Percentiles rank a stretch among this genome's conserved stretches.
phyloP scores from a whole-genome alignment of 495 filamentous ascomycete genomes.

The Xylaria nigripes region DNA sequence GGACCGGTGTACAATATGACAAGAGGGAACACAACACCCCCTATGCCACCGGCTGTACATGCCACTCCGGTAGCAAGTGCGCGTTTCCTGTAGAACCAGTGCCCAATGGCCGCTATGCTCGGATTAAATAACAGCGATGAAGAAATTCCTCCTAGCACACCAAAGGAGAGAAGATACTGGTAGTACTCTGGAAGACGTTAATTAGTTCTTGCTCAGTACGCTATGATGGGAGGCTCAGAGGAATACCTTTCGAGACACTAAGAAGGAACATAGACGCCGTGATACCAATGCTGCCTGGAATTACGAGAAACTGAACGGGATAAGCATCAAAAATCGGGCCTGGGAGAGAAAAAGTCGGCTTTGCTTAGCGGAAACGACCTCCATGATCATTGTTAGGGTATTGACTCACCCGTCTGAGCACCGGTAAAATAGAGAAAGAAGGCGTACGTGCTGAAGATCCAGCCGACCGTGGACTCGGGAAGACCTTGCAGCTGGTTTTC shows the following conservation, averaged over 20 bases:
- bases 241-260: slow-evolving; percentile 34
- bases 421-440: slow-evolving; percentile 58
- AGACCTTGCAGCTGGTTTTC: slow-evolving; percentile 50
- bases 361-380: not conserved
- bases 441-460: slow-evolving; percentile 56
- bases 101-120: slow-evolving; percentile 50
- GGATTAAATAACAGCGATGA: slow-evolving; percentile 53
- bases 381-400: not conserved
- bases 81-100: slow-evolving; percentile 55
- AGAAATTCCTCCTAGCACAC: slow-evolving; percentile 47
- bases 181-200: slow-evolving; percentile 46
- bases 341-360: not conserved
- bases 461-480: slow-evolving; percentile 50
- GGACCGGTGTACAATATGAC: slow-evolving; percentile 42
- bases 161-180: slow-evolving; percentile 57
- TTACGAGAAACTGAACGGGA: slow-evolving; percentile 47
- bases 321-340: slow-evolving; percentile 58
- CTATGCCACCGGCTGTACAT: slow-evolving; percentile 50
- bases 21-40: slow-evolving; percentile 55
- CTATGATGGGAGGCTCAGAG: not conserved
- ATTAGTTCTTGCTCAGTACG: slow-evolving; percentile 8
- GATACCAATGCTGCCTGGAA: slow-evolving; percentile 44
- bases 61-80: slow-evolving; percentile 60
- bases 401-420: slow-evolving; percentile 45
- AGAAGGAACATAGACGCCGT: slow-evolving; percentile 49